Conservation (phyloP, 1,139 yeast species). For the Magnusiomyces paraingens region DNA sequence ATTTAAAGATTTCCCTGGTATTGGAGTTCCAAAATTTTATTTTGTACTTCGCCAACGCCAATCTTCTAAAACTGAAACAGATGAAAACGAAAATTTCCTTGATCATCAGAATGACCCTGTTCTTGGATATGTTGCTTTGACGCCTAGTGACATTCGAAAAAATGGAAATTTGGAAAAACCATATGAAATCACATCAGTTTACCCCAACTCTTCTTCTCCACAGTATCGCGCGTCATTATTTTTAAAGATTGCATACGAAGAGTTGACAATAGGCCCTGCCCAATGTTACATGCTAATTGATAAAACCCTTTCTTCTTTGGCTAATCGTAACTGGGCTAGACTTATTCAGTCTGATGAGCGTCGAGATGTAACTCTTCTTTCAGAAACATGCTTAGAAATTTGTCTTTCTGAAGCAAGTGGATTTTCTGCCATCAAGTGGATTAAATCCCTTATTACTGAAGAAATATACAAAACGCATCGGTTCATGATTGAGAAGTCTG, state of each 20-base stretch:
- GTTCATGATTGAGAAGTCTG: conserved; percentile 9
- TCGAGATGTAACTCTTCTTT: conserved; percentile 9
- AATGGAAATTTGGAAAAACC: conserved; percentile 7
- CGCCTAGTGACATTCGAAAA: conserved; percentile 1
- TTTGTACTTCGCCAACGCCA: conserved; percentile 2
- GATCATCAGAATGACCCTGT: conserved; percentile 1
- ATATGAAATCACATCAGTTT: conserved; percentile 6
- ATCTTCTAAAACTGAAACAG: not conserved
- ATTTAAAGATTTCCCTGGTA: conserved; percentile 34
- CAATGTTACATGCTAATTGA: conserved; percentile 1
- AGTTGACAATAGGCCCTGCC: conserved; percentile 7
- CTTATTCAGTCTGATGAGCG: conserved; percentile 10
- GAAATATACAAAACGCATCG: conserved; percentile 10
- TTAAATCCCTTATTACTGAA: conserved; percentile 12
- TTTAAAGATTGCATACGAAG: conserved; percentile 11
- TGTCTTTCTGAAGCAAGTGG: conserved; percentile 37
- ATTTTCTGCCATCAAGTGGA: conserved; percentile 33
- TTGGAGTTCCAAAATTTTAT: conserved; percentile 19
- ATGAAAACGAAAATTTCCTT: not conserved
- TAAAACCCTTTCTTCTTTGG: conserved; percentile 1
- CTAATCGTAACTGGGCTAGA: conserved; percentile 7
- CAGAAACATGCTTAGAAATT: conserved; percentile 41
- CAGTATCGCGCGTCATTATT: conserved; percentile 1
- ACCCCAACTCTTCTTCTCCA: not conserved
- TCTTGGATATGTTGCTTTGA: conserved; percentile 4